Conservation (phyloP, 2,329 filamentous ascomycete species). For the Apiospora phragmitis region DNA sequence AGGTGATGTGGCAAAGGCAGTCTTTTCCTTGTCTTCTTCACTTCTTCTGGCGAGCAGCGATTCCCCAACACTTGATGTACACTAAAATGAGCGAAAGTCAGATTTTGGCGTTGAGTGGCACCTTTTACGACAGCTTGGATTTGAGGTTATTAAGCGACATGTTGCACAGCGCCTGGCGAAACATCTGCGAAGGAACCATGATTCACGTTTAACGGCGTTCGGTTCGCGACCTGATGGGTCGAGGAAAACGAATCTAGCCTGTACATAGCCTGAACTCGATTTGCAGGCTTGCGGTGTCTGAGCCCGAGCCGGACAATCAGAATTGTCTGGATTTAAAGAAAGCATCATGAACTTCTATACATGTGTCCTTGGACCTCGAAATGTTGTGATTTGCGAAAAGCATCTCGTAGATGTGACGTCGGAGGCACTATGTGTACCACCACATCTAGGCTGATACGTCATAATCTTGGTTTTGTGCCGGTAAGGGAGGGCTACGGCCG, state of each 20-base stretch:
- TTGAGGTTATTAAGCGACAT: constrained; percentile 4
- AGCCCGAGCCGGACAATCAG: background rate
- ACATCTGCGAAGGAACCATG: background rate
- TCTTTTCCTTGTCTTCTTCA: background rate
- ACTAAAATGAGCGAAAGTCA: background rate
- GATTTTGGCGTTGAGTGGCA: background rate
- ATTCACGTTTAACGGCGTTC: constrained; percentile 4
- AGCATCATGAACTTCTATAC: background rate
- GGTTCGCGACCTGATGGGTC: background rate
- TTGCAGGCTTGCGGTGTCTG: background rate
- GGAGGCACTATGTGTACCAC: background rate
- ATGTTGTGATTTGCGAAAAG: background rate
- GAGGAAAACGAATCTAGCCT: background rate
- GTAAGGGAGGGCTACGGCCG: background rate
- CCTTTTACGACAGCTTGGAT: background rate
- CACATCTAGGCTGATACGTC: background rate
- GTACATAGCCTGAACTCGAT: constrained; percentile 4
- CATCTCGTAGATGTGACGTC: background rate
- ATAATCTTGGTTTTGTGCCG: background rate
- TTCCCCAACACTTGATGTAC: background rate
- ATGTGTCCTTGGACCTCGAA: background rate
- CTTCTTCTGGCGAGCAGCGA: background rate
- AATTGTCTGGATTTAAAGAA: background rate
- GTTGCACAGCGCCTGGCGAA: constrained; percentile 4
- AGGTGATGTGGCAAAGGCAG: background rate